Base-by-base conservation (phyloP, 805 yeast genomes). In the Metschnikowia amazonensis region DNA sequence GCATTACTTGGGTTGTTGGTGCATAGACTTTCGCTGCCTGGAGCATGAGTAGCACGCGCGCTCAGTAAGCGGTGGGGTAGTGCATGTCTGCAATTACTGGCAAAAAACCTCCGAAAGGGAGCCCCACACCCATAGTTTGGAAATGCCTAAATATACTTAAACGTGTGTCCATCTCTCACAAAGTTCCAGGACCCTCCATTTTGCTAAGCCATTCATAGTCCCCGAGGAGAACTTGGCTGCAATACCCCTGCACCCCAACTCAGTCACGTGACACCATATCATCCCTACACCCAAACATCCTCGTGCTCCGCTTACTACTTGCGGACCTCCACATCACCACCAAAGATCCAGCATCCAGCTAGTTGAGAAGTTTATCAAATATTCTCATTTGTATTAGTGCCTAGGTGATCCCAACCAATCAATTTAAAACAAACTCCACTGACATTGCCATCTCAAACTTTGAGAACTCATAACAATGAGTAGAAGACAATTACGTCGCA, bases 11-110 rank as follows among this genome's bases (percentile, higher is more conserved):
- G 36, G 36, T 20, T 18, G 36, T 20, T 33, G 36, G 18, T 35
- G 28, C 38, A 14, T 35, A 9, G n/a, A 5, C 18, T 21, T 7
- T 14, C 18, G 38, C 28, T 21, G 17, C 20, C 14, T 23, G 5
- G 29, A 23, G 38, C 28, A 35, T 35, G 38, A 21, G 38, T 21
- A 35, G 38, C 28, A 35, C 28, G 38, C 38, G 38, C 38, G 23
- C 10, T 23, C 28, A n/a, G 38, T 35, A 35, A 35, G 38, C 18
- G 28, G 29, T 35, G 38, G 16, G 28, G 21, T 23, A 9, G 28
- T 24, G 38, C 38, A 35, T 35, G 8, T 11, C 28, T 35, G n/a
- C 28, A 23, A 35, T 13, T 35, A 10, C 38, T 18, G 9, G 18
- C 28, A 7, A 9, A 13, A 14, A 16, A 21, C 25, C 10, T 11